A percentile compares a stretch with the other conserved stretches of the same genome.
These are phyloP conservation scores for Cornus suecica DNA, from an alignment of 148 eudicot genomes.

Conservation along the genomic window DNA sequence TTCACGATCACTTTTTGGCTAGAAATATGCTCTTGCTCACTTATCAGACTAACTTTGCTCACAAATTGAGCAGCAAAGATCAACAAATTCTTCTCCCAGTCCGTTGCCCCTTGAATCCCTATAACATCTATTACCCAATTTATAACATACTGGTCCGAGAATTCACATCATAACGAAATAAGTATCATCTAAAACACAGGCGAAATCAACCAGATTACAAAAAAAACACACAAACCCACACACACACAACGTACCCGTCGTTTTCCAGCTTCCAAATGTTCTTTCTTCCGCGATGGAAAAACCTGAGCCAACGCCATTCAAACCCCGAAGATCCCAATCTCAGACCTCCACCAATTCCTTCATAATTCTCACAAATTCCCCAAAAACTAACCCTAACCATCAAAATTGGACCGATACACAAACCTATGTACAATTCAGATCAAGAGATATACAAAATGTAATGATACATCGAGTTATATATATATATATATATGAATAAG, in stretches of 20 bases:
- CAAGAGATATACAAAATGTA: not conserved
- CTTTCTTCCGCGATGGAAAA: slow-evolving; percentile 52
- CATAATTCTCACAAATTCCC: not conserved
- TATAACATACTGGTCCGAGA: not conserved
- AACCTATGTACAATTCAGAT: slow-evolving; percentile 11
- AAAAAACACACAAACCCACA: no score
- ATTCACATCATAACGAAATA: not conserved
- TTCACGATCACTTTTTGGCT: no score
- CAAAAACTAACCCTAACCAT: not conserved
- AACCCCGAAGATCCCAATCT: slow-evolving; percentile 11
- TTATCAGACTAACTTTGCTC: no score
- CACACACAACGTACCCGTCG: slow-evolving; percentile 55
- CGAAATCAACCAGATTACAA: not conserved
- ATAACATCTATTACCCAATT: not conserved
- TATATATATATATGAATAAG: no score
- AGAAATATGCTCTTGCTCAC: no score
- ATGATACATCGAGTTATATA: not conserved
- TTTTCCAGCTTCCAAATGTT: slow-evolving; percentile 84
- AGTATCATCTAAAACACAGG: not conserved
- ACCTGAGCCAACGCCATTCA: slow-evolving; percentile 68
- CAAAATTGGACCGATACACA: not conserved
- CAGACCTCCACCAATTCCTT: not conserved
- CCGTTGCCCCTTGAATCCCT: not conserved
- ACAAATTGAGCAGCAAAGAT: no score
- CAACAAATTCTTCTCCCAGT: not conserved